Percentiles rank a stretch among this genome's conserved stretches.
Evolutionary conservation across 176 grass and related monocot species (phyloP).

Genomic region (Oryza rufipogon): DNA sequence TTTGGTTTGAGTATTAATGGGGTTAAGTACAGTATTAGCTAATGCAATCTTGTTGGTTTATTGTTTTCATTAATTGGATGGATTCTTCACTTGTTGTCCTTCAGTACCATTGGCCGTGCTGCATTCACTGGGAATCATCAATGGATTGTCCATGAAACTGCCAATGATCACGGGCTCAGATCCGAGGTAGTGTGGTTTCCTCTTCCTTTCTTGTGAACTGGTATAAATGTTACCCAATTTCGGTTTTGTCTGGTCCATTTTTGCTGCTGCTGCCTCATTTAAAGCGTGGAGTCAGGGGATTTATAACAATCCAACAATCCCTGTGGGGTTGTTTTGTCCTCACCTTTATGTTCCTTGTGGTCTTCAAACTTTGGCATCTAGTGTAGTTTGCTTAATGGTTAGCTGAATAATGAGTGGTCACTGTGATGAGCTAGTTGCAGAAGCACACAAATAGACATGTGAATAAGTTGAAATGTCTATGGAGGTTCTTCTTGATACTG

Average conservation of each 20-base stretch:
- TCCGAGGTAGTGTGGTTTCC: slow-evolving; percentile 69
- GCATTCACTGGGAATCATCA: slow-evolving; percentile 70
- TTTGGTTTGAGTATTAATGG: neutral
- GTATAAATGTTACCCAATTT: slow-evolving; percentile 40
- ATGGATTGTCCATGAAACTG: slow-evolving; percentile 61
- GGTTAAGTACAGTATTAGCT: neutral
- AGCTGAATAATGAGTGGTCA: slow-evolving; percentile 32
- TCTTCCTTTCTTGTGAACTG: slow-evolving; percentile 42
- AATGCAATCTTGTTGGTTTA: neutral
- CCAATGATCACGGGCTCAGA: slow-evolving; percentile 45
- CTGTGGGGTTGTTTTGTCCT: slow-evolving; percentile 53
- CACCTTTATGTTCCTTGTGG: slow-evolving; percentile 39
- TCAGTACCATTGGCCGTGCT: slow-evolving; percentile 64
- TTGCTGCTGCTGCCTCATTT: slow-evolving; percentile 49
- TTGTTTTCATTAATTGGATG: slow-evolving; percentile 23
- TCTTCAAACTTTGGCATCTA: slow-evolving; percentile 45
- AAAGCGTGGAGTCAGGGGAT: slow-evolving; percentile 40
- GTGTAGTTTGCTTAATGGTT: slow-evolving; percentile 47
- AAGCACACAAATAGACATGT: slow-evolving; percentile 38
- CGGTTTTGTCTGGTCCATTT: slow-evolving; percentile 48
- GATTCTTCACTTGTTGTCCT: slow-evolving; percentile 34
- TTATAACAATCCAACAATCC: slow-evolving; percentile 40
- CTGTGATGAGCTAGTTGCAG: slow-evolving; percentile 46
- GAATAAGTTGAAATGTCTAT: slow-evolving; percentile 12
- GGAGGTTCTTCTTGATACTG: neutral